Conservation (phyloP, 176 grass and related monocot genomes). For the Musa itinerans region DNA sequence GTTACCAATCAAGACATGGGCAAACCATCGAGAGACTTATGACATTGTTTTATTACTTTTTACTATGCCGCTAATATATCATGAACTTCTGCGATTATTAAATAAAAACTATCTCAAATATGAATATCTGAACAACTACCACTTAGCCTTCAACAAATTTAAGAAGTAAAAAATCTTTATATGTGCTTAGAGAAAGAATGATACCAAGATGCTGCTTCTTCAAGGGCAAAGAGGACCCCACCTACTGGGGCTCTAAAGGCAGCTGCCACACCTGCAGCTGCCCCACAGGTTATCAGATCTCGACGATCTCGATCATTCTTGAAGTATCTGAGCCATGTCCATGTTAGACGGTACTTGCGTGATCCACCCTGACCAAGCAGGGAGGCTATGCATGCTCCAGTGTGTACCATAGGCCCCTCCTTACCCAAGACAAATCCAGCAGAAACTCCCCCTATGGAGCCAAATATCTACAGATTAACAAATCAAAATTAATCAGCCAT, state of each 20-base stretch:
- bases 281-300: constrained; percentile 63
- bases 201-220: constrained; percentile 73
- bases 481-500: not conserved
- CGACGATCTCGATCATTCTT: constrained; percentile 64
- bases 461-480: constrained; percentile 42
- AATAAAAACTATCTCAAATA: not conserved
- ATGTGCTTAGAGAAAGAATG: not conserved
- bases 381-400: constrained; percentile 51
- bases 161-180: no score
- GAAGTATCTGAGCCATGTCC: constrained; percentile 62
- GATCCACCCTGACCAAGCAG: constrained; percentile 56
- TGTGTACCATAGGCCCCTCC: constrained; percentile 75
- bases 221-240: constrained; percentile 61
- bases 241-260: constrained; percentile 60
- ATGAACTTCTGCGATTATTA: not conserved
- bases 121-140: not conserved
- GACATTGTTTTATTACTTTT: not conserved
- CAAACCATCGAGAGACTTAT: not conserved
- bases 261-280: constrained; percentile 56
- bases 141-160: no score
- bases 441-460: constrained; percentile 52
- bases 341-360: constrained; percentile 45
- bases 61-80: not conserved
- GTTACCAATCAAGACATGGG: not conserved
- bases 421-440: constrained; percentile 68